Evolutionary conservation across 768 basidiomycete species (phyloP).

Genomic region (Boletus reticulatus): DNA sequence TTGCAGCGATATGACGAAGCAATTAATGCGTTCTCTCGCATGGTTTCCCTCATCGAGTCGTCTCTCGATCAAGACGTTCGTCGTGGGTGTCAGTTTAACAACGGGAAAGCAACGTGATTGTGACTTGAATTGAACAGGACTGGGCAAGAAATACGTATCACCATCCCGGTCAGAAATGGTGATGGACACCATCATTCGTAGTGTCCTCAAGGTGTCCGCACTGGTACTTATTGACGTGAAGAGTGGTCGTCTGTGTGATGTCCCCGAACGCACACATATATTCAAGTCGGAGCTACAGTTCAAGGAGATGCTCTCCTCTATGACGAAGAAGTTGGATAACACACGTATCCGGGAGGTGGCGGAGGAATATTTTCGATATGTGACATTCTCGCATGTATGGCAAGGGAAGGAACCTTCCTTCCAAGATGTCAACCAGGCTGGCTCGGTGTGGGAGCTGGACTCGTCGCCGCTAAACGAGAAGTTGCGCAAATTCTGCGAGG

Average conservation of each 20-base stretch:
- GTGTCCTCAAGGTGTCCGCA: not conserved
- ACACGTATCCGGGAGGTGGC: not conserved
- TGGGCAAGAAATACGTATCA: too few relatives aligned
- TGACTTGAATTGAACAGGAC: too few relatives aligned
- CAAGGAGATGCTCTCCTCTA: slow-evolving; percentile 7
- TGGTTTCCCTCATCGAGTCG: not conserved
- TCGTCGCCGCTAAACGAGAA: too few relatives aligned
- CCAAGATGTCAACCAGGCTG: too few relatives aligned
- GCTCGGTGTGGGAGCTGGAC: too few relatives aligned
- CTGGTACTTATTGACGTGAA: not conserved
- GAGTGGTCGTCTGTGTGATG: not conserved
- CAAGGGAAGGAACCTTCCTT: too few relatives aligned
- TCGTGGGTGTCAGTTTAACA: too few relatives aligned
- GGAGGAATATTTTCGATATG: slow-evolving; percentile 5
- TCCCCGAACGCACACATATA: not conserved
- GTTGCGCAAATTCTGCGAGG: too few relatives aligned
- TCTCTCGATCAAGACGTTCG: not conserved
- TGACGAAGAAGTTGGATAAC: slow-evolving; percentile 2
- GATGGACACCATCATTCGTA: too few relatives aligned
- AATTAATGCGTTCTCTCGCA: not conserved
- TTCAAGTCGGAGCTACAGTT: slow-evolving; percentile 2
- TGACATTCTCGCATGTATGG: slow-evolving; percentile 15
- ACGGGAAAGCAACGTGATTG: too few relatives aligned
- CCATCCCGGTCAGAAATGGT: too few relatives aligned
- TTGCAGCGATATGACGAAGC: too few relatives aligned